Percentiles rank a stretch among this genome's conserved stretches.
Conservation (phyloP, 2,329 filamentous ascomycete genomes). For the Exserohilum rostratum region DNA sequence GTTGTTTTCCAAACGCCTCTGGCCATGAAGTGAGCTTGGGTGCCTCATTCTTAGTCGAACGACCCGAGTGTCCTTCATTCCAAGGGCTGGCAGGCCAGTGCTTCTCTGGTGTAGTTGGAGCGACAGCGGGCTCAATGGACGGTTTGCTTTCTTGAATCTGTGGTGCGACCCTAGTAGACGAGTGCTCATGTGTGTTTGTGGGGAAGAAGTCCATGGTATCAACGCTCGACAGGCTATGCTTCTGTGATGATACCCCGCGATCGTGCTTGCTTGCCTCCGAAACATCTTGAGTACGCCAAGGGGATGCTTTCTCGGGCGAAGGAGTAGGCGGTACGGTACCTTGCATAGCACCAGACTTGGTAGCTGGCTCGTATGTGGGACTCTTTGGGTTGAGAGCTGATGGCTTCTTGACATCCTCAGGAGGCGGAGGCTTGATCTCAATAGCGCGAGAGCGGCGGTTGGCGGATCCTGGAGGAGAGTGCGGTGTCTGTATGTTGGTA, state of each 20-base stretch:
- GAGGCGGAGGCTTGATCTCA: constrained; percentile 49
- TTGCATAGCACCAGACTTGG: constrained; percentile 19
- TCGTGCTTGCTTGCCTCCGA: constrained; percentile 20
- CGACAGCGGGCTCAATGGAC: constrained; percentile 21
- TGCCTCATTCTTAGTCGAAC: constrained; percentile 26
- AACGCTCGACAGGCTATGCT: constrained; percentile 48
- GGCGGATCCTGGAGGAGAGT: constrained; percentile 41
- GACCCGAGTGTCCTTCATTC: constrained; percentile 37
- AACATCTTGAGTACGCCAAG: constrained; percentile 34
- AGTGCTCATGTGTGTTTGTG: constrained; percentile 49
- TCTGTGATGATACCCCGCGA: constrained; percentile 32
- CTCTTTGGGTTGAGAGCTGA: constrained; percentile 49
- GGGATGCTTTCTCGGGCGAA: constrained; percentile 40
- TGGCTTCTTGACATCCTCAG: constrained; percentile 32
- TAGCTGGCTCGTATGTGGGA: constrained; percentile 47
- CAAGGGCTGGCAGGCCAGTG: constrained; percentile 45
- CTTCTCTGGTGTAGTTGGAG: constrained; percentile 46
- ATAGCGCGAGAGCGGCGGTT: constrained; percentile 49
- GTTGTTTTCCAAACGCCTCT: constrained; percentile 37
- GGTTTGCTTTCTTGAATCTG: constrained; percentile 17
- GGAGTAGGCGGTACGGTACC: constrained; percentile 37
- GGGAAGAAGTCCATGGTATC: constrained; percentile 52
- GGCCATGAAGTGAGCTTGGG: constrained; percentile 41
- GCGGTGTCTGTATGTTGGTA: constrained; percentile 15
- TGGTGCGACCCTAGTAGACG: constrained; percentile 44